Evolutionary conservation across 305 asterid species (phyloP), one percentile per base, ranked within the genome.

Genomic region (Rubia tinctorum): DNA sequence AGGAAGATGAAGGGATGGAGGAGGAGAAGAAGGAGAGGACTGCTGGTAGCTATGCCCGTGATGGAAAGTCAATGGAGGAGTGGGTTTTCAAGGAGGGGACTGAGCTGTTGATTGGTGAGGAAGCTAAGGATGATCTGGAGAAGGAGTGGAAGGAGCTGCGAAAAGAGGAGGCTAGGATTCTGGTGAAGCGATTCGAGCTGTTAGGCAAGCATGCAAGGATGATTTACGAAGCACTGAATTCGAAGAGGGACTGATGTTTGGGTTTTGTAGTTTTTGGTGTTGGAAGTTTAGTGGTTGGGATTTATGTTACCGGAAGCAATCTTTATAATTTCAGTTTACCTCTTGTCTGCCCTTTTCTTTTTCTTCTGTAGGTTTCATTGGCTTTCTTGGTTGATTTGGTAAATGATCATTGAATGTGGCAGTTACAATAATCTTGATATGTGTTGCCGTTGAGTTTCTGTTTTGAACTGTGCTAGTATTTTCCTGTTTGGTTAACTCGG

Each of bases 111-210:
- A 4, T 34, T 34, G 69, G 34, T 22, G 71, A 55, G n/a, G 82
- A 80, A 22, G 72, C 69, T 61, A 55, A 55, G 44, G 73, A 44
- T 9, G 88, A 82, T 65, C 78, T 86, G 66, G 81, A 73, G 63
- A 69, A 81, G n/a, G 82, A 84, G 45, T 85, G 87, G 89, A 74
- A 39, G 65, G 72, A 73, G 72, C 78, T 88, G 56, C 68, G 25
- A 10, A 47, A 40, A 55, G 79, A 75, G 58, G 91, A 86, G 76
- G 2, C 78, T 42, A 80, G 79, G 61, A 47, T 81, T 18, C 42
- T 61, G 25, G 37, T 59, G 34, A 82, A 65, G 82, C 75, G 72
- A 43, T 7, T 56, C 67, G 89, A 86, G 72, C 25, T 89, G 79
- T 74, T 39, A 64, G 37, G 56, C 9, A 85, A 81, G 3, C 85